Evolutionary conservation across 2,329 filamentous ascomycete genomes (phyloP).

Genomic region (Aspergillus sp.): DNA sequence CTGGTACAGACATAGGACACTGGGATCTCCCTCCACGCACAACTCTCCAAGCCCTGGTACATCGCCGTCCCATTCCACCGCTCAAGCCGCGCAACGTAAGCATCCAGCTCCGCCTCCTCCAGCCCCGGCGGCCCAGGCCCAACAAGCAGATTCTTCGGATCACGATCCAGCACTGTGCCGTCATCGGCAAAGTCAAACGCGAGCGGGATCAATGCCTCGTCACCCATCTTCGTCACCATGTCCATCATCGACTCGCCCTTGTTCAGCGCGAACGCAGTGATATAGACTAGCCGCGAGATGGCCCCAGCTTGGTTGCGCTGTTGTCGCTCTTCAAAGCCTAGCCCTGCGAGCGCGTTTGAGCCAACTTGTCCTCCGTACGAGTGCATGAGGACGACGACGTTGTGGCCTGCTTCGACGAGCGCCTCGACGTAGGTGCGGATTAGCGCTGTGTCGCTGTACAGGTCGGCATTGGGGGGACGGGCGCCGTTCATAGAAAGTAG

Average conservation of each 20-base stretch:
- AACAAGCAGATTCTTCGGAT: background rate
- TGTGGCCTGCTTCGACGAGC: conserved; percentile 2
- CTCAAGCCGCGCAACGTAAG: background rate
- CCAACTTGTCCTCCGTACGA: conserved; percentile 16
- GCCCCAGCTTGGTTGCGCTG: background rate
- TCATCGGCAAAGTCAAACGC: conserved; percentile 9
- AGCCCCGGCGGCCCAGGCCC: background rate
- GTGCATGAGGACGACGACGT: conserved; percentile 7
- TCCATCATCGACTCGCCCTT: conserved; percentile 4
- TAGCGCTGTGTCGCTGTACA: background rate
- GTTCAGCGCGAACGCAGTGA: background rate
- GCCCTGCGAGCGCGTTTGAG: conserved; percentile 1
- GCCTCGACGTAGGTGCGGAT: conserved; percentile 3
- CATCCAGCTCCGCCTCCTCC: background rate
- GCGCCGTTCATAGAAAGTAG: conserved; percentile 9
- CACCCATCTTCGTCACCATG: background rate
- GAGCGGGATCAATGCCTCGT: background rate
- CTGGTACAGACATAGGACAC: background rate
- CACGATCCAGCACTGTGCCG: background rate
- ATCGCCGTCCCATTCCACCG: conserved; percentile 10
- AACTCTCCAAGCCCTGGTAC: background rate
- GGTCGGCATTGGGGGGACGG: conserved; percentile 9
- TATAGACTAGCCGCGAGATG: background rate
- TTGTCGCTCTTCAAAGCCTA: background rate
- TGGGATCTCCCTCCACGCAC: conserved; percentile 4